Conservation (phyloP, 106 monocot genomes). For the Allium sativum region DNA sequence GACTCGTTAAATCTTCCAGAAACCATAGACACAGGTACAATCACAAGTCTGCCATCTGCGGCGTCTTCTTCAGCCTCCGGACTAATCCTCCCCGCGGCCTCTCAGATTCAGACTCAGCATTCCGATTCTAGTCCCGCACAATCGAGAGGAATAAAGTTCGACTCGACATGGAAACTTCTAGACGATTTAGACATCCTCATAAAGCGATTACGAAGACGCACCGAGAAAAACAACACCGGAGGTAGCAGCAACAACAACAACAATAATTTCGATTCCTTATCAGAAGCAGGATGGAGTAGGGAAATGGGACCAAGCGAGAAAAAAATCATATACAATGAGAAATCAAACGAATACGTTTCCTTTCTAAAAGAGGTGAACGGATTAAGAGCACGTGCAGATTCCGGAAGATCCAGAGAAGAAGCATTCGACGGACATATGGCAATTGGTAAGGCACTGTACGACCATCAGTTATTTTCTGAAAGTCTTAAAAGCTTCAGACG, state of each 20-base stretch:
- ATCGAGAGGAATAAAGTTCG: constrained; percentile 45
- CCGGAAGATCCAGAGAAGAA: constrained; percentile 46
- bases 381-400: constrained; percentile 61
- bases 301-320: constrained; percentile 41
- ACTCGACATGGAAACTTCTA: constrained; percentile 56
- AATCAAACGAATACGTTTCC: constrained; percentile 36
- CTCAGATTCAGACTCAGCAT: not conserved
- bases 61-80: constrained; percentile 5
- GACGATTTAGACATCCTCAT: constrained; percentile 76
- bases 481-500: constrained; percentile 63
- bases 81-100: constrained; percentile 3
- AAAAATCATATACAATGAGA: constrained; percentile 51
- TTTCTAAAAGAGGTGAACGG: constrained; percentile 62
- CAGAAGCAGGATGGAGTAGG: constrained; percentile 89
- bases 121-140: constrained; percentile 6
- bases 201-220: constrained; percentile 33
- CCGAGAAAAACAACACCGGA: constrained; percentile 1
- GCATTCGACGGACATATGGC: constrained; percentile 90
- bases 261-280: constrained; percentile 72
- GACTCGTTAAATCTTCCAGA: constrained; percentile 21
- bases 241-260: constrained; percentile 30
- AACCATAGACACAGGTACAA: not conserved
- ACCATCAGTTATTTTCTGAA: constrained; percentile 66
- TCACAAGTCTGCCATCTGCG: not conserved
- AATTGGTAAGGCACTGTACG: constrained; percentile 70